Base-by-base conservation (phyloP, 495 filamentous ascomycete species). In the Hypomontagnella submonticulosa region DNA sequence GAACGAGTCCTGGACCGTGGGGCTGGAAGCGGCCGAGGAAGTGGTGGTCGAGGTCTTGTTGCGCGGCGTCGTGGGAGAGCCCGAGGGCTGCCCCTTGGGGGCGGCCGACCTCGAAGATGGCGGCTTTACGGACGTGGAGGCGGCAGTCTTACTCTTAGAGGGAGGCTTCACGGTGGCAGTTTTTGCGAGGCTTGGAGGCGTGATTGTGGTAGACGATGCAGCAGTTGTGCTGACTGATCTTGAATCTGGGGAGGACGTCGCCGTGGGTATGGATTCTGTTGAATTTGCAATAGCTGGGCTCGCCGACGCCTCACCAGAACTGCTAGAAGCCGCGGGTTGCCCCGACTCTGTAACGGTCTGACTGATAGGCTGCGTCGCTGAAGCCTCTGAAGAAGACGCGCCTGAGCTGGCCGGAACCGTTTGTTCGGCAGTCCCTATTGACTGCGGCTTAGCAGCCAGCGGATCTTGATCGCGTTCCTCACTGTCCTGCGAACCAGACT, bases 1-100 rank as follows among this genome's bases (percentile, higher is more conserved):
- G 79, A 99, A 98, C 6, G 89, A 92, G 74, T 97, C 95, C 77
- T 99, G 95, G 3, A 92, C 94, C 0, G 92, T 93, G 9, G 94
- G 93, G 13, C 85, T 87, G 2, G 92, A 75, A 15, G 84, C 74
- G 10, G 88, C 78, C 0, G 89, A 84, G 42, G 79, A 74, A 10
- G 85, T 79, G 6, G 81, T 70, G 30, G 78, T 59, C 61, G 73
- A 85, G 16, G 76, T 77, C 27, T 78, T 84, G 66, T 74, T 82
- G 56, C 80, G 73, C 10, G 50, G 38, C 38, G 67, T 47, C 40
- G 68, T 56, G 38, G 75, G 67, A 58, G 74, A 57, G 16, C 63
- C 57, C 2, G 67, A 53, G 20, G 71, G 43, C 12, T 67, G 57
- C 4, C 32, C 44, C 23, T 67, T 67, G 16, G 63, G 47, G 10